A percentile compares a stretch with the other conserved stretches of the same genome.
These are phyloP conservation scores for Monosporascus sp. DNA, from an alignment of 2,329 filamentous ascomycete species.

Conservation along the genomic window DNA sequence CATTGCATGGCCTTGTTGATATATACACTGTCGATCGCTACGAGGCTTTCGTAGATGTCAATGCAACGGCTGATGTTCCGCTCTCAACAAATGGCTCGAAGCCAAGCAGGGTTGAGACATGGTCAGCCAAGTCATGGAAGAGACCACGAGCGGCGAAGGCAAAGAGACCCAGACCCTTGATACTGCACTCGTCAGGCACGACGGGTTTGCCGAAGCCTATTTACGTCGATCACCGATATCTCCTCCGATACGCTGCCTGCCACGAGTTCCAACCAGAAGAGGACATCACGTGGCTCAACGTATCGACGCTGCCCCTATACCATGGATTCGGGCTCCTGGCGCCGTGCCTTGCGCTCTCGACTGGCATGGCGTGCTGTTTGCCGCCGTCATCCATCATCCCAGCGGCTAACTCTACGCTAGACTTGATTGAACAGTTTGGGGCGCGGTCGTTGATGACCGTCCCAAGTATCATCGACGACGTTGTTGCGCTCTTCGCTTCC, in stretches of 20 bases:
- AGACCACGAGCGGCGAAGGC: constrained; percentile 8
- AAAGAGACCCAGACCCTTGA: constrained; percentile 17
- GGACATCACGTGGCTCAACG: constrained; percentile 18
- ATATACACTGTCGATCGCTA: background rate
- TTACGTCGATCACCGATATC: constrained; percentile 22
- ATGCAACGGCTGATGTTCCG: background rate
- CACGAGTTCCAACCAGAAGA: constrained; percentile 18
- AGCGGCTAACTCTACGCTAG: constrained; percentile 16
- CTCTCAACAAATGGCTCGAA: background rate
- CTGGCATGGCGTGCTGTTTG: constrained; percentile 25
- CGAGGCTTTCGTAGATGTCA: background rate
- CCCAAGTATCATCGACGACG: constrained; percentile 29
- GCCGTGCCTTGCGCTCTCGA: constrained; percentile 22
- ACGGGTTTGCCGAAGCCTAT: constrained; percentile 33
- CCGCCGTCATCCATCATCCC: constrained; percentile 22
- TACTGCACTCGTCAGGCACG: constrained; percentile 30
- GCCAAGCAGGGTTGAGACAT: background rate
- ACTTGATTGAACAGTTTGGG: constrained; percentile 15
- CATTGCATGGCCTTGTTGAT: background rate
- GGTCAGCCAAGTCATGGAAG: background rate
- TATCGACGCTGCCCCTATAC: constrained; percentile 30
- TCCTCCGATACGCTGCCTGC: constrained; percentile 24
- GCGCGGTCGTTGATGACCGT: constrained; percentile 29
- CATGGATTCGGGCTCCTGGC: constrained; percentile 30
- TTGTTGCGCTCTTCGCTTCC: constrained; percentile 10